Percentiles rank a stretch among this genome's conserved stretches.
Evolutionary conservation across 139 green algal species (phyloP).

Genomic region (Tetraselmis chui): DNA sequence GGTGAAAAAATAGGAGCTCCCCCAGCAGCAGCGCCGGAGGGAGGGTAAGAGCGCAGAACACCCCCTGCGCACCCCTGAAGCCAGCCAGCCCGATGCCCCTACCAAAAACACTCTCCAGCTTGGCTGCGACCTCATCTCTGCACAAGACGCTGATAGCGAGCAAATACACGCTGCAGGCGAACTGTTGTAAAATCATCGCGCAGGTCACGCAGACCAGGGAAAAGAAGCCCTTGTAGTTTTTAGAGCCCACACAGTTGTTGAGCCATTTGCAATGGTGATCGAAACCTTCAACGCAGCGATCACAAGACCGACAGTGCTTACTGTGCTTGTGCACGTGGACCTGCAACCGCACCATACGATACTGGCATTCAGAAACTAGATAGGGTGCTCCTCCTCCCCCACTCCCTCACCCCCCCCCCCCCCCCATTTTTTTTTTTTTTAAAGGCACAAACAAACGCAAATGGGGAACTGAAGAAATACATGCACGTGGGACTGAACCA

Average conservation of each 20-base stretch:
- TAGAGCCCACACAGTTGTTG: slow-evolving; percentile 68
- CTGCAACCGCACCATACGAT: too few species aligned
- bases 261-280: slow-evolving; percentile 78
- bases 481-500: too few species aligned
- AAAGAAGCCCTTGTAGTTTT: slow-evolving; percentile 68
- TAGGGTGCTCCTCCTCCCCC: too few species aligned
- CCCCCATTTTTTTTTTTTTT: too few species aligned
- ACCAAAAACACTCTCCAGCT: slow-evolving; percentile 21
- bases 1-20: slow-evolving; percentile 64
- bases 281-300: slow-evolving; percentile 63
- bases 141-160: slow-evolving; percentile 34
- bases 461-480: too few species aligned
- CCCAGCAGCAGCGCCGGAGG: slow-evolving; percentile 29
- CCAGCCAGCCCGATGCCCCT: slow-evolving; percentile 23
- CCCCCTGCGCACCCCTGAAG: slow-evolving; percentile 16
- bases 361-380: too few species aligned
- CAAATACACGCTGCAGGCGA: slow-evolving; percentile 32
- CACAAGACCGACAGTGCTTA: slow-evolving; percentile 69
- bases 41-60: slow-evolving; percentile 27
- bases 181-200: slow-evolving; percentile 30
- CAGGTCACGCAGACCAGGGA: slow-evolving; percentile 29
- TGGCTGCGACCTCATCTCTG: background rate
- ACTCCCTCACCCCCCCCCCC: too few species aligned
- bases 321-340: slow-evolving; percentile 34
- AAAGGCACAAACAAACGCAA: too few species aligned